These are phyloP conservation scores for Endogone sp. DNA, from an alignment of 192 early-diverging fungal species.

Conservation along the genomic window DNA sequence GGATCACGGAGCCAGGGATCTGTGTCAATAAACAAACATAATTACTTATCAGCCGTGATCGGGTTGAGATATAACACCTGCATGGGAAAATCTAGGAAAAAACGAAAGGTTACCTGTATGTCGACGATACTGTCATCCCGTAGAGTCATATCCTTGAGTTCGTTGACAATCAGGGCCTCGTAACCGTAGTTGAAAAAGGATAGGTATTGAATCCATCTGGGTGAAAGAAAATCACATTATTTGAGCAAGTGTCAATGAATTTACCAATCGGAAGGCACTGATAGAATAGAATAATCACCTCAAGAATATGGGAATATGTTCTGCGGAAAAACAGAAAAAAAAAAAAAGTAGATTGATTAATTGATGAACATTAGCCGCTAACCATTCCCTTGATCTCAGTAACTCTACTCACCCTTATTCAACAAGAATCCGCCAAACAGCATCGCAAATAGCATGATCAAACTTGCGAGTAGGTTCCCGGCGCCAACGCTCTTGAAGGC, in stretches of 20 bases:
- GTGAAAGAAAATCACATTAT: neutral
- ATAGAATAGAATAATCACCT: no score
- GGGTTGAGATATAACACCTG: neutral
- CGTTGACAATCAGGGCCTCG: conserved; percentile 72
- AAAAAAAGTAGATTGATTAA: conserved; percentile 1
- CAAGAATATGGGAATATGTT: conserved; percentile 27
- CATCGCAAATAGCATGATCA: conserved; percentile 74
- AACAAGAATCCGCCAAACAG: conserved; percentile 72
- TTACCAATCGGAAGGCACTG: no score
- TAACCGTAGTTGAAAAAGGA: conserved; percentile 71
- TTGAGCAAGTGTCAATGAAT: no score
- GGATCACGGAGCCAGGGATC: conserved; percentile 30
- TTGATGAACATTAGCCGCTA: neutral
- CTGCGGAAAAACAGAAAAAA: conserved; percentile 3
- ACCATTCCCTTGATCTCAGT: neutral
- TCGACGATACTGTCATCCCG: conserved; percentile 29
- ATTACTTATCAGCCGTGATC: no score
- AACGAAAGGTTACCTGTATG: conserved; percentile 12
- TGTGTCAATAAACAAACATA: no score
- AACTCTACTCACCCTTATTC: conserved; percentile 50
- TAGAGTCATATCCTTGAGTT: conserved; percentile 31
- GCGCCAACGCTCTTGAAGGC: conserved; percentile 54
- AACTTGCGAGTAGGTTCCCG: conserved; percentile 55
- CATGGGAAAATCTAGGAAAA: neutral
- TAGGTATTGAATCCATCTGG: conserved; percentile 65